These are phyloP conservation scores for Albophoma yamanashiensis DNA, from an alignment of 2,329 filamentous ascomycete genomes.

Conservation along the genomic window DNA sequence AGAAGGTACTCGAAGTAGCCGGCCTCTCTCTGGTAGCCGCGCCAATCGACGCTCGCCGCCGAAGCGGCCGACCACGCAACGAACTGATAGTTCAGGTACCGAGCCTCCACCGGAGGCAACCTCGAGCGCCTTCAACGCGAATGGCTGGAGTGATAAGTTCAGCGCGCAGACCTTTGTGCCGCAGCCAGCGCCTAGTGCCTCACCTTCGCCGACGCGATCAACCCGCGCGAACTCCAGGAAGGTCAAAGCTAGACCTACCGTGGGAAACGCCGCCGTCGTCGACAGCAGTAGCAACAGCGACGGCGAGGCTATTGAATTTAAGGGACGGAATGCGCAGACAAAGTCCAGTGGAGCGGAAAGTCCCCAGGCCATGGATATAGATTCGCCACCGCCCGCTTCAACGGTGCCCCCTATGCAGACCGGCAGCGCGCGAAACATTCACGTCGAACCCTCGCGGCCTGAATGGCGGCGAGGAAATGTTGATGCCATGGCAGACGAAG, in stretches of 20 bases:
- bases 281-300: conserved; percentile 34
- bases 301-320: conserved; percentile 25
- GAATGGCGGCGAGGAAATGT: conserved; percentile 47
- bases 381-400: conserved; percentile 32
- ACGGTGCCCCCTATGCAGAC: conserved; percentile 9
- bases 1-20: conserved; percentile 13
- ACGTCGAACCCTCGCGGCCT: conserved; percentile 46
- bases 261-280: conserved; percentile 34
- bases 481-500: conserved; percentile 12
- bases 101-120: conserved; percentile 11
- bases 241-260: conserved; percentile 43
- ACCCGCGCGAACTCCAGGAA: conserved; percentile 43
- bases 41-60: conserved; percentile 27
- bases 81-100: conserved; percentile 10
- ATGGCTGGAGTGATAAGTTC: conserved; percentile 44
- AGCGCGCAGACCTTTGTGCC: conserved; percentile 44
- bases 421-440: conserved; percentile 37
- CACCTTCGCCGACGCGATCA: conserved; percentile 33
- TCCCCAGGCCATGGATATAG: conserved; percentile 56
- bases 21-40: conserved; percentile 28
- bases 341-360: conserved; percentile 25
- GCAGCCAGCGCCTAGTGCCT: conserved; percentile 23
- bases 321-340: conserved; percentile 20
- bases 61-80: conserved; percentile 14
- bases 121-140: conserved; percentile 33